These are phyloP conservation scores for Magnaporthiopsis poae DNA, from an alignment of 2,329 filamentous ascomycete genomes.

Conservation along the genomic window DNA sequence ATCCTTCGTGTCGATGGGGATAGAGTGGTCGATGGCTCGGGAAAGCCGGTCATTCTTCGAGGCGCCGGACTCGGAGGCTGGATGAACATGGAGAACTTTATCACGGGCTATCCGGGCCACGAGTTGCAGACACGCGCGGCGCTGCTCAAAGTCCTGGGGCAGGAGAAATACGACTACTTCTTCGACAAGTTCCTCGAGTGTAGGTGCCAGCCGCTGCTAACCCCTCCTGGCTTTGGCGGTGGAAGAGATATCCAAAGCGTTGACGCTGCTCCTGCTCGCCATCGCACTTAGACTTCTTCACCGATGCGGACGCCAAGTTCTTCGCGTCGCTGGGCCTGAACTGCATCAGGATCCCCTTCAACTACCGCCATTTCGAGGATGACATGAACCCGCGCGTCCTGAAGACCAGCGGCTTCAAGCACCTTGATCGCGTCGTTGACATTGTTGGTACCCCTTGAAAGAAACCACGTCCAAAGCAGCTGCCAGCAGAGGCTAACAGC, in stretches of 20 bases:
- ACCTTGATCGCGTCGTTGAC: slow-evolving; percentile 38
- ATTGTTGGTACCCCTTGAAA: slow-evolving; percentile 15
- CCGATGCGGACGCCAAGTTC: slow-evolving; percentile 47
- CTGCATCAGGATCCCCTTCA: slow-evolving; percentile 51
- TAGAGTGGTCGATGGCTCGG: slow-evolving; percentile 9
- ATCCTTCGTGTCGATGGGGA: slow-evolving; percentile 7
- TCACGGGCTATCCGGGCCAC: slow-evolving; percentile 52
- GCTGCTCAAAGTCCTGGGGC: slow-evolving; percentile 42
- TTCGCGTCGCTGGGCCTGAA: slow-evolving; percentile 46
- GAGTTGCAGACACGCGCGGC: slow-evolving; percentile 46
- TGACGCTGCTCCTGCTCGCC: background rate
- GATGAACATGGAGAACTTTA: slow-evolving; percentile 40
- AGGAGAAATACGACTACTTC: slow-evolving; percentile 49
- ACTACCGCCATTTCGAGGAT: slow-evolving; percentile 48
- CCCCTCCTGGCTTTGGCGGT: background rate
- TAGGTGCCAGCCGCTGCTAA: background rate
- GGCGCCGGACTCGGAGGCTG: slow-evolving; percentile 28
- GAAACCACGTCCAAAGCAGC: slow-evolving; percentile 6
- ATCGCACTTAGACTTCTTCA: slow-evolving; percentile 40
- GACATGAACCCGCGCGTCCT: slow-evolving; percentile 39
- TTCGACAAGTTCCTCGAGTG: slow-evolving; percentile 42
- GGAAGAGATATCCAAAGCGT: background rate
- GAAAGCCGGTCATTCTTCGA: slow-evolving; percentile 18
- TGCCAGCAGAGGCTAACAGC: background rate
- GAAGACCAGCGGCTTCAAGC: slow-evolving; percentile 38